These are phyloP conservation scores for Oropetium thomaeum DNA, from an alignment of 176 grass and related monocot genomes.

Conservation along the genomic window DNA sequence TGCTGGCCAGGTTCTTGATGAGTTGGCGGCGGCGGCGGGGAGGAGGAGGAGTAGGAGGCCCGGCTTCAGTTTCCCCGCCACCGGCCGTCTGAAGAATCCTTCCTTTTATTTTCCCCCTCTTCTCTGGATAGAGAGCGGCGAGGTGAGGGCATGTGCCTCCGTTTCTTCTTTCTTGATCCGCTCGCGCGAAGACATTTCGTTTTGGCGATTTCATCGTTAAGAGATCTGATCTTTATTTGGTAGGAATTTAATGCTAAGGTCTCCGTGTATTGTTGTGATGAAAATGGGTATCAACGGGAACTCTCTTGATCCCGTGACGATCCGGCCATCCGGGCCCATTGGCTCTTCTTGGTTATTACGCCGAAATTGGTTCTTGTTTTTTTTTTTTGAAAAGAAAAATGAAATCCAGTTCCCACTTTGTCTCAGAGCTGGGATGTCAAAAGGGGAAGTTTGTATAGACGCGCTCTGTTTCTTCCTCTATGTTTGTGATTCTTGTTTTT, in stretches of 20 bases:
- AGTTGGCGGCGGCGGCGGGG: conserved; percentile 7
- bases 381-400: no score
- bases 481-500: neutral
- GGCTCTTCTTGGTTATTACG: neutral
- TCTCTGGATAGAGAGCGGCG: neutral
- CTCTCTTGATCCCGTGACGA: conserved; percentile 5
- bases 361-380: neutral
- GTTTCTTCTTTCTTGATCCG: conserved; percentile 33
- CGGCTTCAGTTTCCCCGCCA: conserved; percentile 11
- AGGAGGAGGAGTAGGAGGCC: neutral
- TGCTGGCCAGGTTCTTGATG: no score
- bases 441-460: conserved; percentile 22
- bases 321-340: conserved; percentile 22
- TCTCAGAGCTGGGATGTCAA: neutral
- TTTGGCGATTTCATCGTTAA: neutral
- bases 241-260: neutral
- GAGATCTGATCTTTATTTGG: conserved; percentile 35
- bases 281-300: neutral
- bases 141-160: neutral
- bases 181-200: conserved; percentile 17
- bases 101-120: neutral
- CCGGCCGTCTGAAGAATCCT: conserved; percentile 42
- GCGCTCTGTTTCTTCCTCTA: conserved; percentile 6
- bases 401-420: no score
- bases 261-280: neutral